Conservation (phyloP, 2,329 filamentous ascomycete species). For the Paecilomyces sp. region DNA sequence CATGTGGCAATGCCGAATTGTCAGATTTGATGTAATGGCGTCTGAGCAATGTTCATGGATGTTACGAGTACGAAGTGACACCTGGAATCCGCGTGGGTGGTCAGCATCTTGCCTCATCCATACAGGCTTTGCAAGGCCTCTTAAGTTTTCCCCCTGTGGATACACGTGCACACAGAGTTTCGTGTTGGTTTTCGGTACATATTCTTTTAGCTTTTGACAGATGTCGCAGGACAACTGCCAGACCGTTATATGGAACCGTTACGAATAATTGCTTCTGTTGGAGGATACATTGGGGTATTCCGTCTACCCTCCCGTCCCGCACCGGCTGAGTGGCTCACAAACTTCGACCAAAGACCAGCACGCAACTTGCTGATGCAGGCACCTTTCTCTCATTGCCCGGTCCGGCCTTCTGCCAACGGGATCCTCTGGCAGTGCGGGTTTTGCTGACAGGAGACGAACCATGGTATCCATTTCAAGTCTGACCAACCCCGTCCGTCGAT, state of each 20-base stretch:
- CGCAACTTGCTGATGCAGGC: not conserved
- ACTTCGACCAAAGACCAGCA: not conserved
- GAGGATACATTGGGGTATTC: not conserved
- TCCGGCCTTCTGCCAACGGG: not conserved
- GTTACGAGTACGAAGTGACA: not conserved
- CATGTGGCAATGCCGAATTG: not conserved
- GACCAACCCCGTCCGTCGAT: not conserved
- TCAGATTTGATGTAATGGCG: not conserved
- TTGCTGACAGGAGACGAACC: not conserved
- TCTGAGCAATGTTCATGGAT: not conserved
- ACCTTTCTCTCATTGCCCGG: not conserved
- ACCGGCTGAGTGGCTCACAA: not conserved
- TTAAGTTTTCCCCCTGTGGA: not conserved
- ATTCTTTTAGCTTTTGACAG: not conserved
- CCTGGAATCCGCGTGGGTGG: not conserved
- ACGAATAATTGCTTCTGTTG: not conserved
- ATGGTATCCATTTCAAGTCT: not conserved
- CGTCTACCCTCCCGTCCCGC: not conserved
- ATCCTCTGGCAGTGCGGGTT: not conserved
- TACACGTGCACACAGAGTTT: not conserved
- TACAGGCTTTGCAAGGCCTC: not conserved
- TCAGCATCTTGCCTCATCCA: not conserved
- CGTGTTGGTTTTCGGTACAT: not conserved
- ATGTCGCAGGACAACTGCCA: not conserved
- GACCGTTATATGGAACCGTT: not conserved